Conservation (phyloP, 352 stramenopile species). For the Phytopythium delawarense region DNA sequence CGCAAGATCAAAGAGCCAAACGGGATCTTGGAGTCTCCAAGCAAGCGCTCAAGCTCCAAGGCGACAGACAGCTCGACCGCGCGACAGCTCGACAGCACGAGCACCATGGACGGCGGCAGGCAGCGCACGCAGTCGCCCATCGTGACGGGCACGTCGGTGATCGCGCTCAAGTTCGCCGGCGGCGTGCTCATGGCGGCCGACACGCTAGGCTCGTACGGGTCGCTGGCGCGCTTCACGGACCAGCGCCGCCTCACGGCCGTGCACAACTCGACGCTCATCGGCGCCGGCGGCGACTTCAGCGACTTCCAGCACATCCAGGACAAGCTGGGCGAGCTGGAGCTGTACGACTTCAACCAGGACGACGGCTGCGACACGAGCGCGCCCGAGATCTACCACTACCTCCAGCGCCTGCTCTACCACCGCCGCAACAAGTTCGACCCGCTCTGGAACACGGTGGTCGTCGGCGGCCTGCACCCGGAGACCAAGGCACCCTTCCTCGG, state of each 20-base stretch:
- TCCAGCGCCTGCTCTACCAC: constrained; percentile 98
- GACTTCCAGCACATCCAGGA: constrained; percentile 97
- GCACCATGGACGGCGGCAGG: constrained; percentile 27
- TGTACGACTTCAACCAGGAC: constrained; percentile 95
- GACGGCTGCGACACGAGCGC: constrained; percentile 94
- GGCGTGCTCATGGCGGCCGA: constrained; percentile 98
- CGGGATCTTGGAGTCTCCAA: constrained; percentile 1
- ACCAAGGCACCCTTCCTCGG: constrained; percentile 93
- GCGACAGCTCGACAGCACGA: constrained; percentile 2
- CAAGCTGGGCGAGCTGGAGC: constrained; percentile 91
- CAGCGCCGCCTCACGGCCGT: constrained; percentile 83
- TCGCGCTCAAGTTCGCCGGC: constrained; percentile 94
- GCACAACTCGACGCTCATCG: constrained; percentile 93
- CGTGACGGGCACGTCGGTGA: constrained; percentile 97
- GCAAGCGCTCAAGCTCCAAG: not conserved
- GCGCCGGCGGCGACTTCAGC: constrained; percentile 95
- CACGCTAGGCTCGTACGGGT: constrained; percentile 97
- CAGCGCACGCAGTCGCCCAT: constrained; percentile 93
- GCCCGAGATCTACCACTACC: constrained; percentile 95
- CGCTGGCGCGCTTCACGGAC: constrained; percentile 96
- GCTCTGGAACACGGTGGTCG: constrained; percentile 97
- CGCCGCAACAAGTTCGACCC: constrained; percentile 98
- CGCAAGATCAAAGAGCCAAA: constrained; percentile 15
- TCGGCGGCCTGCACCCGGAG: constrained; percentile 92
- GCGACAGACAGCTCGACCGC: not conserved